Conservation (phyloP, 2,329 filamentous ascomycete species). For the Stachybotrys chartarum region DNA sequence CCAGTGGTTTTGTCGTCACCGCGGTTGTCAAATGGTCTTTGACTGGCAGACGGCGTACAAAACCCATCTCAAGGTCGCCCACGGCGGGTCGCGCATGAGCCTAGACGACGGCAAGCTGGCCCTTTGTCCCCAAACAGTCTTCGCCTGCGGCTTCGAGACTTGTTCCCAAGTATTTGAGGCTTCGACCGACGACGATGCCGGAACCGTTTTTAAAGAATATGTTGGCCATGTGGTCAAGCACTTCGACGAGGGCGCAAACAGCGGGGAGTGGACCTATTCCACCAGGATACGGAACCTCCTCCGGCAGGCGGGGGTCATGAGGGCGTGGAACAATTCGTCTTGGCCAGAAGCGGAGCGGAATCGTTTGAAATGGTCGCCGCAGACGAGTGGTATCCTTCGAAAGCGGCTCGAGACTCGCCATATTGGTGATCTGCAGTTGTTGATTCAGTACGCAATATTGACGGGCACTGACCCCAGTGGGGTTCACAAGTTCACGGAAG, state of each 20-base stretch:
- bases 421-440: slow-evolving; percentile 27
- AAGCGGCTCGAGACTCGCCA: slow-evolving; percentile 39
- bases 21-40: slow-evolving; percentile 35
- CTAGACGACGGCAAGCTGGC: slow-evolving; percentile 34
- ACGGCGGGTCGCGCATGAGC: slow-evolving; percentile 33
- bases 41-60: slow-evolving; percentile 42
- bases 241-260: slow-evolving; percentile 33
- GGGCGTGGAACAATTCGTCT: slow-evolving; percentile 27
- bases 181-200: slow-evolving; percentile 28
- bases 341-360: slow-evolving; percentile 26
- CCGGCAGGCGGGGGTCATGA: slow-evolving; percentile 27
- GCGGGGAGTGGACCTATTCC: slow-evolving; percentile 36
- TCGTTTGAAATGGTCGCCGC: slow-evolving; percentile 32
- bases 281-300: slow-evolving; percentile 37
- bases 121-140: slow-evolving; percentile 38
- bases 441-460: slow-evolving; percentile 31
- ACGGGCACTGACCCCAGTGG: slow-evolving; percentile 25
- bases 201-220: slow-evolving; percentile 34
- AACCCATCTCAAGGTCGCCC: slow-evolving; percentile 35
- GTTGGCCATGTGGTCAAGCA: slow-evolving; percentile 39
- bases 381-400: slow-evolving; percentile 31
- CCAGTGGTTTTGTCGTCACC: slow-evolving; percentile 37
- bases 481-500: slow-evolving; percentile 19
- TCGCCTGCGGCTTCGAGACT: slow-evolving; percentile 39
- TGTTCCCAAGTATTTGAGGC: slow-evolving; percentile 38